phyloP scores from a whole-genome alignment of 139 green algal genomes.

The Chlamydomonas incerta region DNA sequence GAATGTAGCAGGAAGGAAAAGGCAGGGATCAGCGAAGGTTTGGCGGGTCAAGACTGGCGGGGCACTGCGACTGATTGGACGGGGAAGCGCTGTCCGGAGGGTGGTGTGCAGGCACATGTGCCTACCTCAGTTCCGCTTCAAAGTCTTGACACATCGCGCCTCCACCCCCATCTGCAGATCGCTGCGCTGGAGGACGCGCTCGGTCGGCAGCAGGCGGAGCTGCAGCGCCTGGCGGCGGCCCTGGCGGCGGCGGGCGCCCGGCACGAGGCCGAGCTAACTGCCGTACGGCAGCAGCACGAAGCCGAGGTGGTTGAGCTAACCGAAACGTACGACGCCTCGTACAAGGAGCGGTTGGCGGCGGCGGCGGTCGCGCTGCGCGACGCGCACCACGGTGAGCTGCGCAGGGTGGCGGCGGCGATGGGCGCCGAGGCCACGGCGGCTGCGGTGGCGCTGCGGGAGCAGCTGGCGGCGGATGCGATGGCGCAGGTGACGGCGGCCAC shows the following conservation, averaged over 20 bases:
- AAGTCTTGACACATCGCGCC: too few relatives aligned
- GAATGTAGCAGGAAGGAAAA: too few relatives aligned
- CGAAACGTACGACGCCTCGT: background rate
- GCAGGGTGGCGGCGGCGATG: constrained; percentile 23
- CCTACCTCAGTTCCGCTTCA: too few relatives aligned
- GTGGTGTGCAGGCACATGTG: too few relatives aligned
- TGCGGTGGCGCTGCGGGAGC: background rate
- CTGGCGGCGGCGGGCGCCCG: background rate
- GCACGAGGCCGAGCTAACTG: constrained; percentile 42
- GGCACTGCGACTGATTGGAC: too few relatives aligned
- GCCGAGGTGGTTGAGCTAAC: background rate
- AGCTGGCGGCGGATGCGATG: background rate
- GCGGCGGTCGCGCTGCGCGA: constrained; percentile 18
- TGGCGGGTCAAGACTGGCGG: too few relatives aligned
- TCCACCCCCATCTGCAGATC: too few relatives aligned
- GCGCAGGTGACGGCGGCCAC: background rate
- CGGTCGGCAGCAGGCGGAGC: constrained; percentile 23
- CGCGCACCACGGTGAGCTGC: constrained; percentile 20
- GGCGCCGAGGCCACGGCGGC: constrained; percentile 19
- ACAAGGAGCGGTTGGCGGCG: constrained; percentile 9
- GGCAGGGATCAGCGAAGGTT: too few relatives aligned
- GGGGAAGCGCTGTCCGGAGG: too few relatives aligned
- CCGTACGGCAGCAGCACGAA: background rate
- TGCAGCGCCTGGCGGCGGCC: constrained; percentile 5
- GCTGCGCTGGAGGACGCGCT: background rate